Percentiles rank a stretch among this genome's conserved stretches.
Conservation (phyloP, 805 yeast species). For the Candida sphagnicola region DNA sequence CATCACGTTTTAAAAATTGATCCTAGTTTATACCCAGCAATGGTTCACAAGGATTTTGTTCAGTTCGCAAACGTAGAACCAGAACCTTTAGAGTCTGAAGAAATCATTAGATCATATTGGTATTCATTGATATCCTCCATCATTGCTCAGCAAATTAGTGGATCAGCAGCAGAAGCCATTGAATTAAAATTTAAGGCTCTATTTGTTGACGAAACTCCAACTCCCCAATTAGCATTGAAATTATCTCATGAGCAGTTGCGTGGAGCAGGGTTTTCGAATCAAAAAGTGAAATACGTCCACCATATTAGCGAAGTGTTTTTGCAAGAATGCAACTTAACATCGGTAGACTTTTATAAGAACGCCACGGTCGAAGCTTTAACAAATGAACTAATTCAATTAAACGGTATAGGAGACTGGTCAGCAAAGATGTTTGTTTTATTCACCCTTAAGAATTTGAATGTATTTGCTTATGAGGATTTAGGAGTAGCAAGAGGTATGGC, state of each 20-base stretch:
- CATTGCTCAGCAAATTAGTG: conserved; percentile 73
- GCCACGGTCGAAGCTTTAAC: conserved; percentile 44
- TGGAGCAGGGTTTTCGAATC: conserved; percentile 61
- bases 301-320: conserved; percentile 52
- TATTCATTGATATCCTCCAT: conserved; percentile 37
- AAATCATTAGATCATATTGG: conserved; percentile 31
- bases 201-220: conserved; percentile 41
- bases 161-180: conserved; percentile 74
- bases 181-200: conserved; percentile 39
- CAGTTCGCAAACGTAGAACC: conserved; percentile 12
- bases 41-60: conserved; percentile 26
- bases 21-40: conserved; percentile 30
- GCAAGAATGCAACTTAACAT: conserved; percentile 27
- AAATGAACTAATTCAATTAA: conserved; percentile 47
- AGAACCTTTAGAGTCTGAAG: conserved; percentile 8
- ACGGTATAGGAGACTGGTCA: conserved; percentile 83
- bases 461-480: conserved; percentile 74
- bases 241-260: conserved; percentile 48
- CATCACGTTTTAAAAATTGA: conserved; percentile 26
- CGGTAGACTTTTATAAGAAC: conserved; percentile 31
- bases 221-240: conserved; percentile 44
- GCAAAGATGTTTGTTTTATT: conserved; percentile 83
- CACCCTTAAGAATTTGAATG: conserved; percentile 60
- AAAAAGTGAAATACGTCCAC: conserved; percentile 62
- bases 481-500: conserved; percentile 84